Conservation (phyloP, 768 basidiomycete species). For the Lactarius hatsudake region DNA sequence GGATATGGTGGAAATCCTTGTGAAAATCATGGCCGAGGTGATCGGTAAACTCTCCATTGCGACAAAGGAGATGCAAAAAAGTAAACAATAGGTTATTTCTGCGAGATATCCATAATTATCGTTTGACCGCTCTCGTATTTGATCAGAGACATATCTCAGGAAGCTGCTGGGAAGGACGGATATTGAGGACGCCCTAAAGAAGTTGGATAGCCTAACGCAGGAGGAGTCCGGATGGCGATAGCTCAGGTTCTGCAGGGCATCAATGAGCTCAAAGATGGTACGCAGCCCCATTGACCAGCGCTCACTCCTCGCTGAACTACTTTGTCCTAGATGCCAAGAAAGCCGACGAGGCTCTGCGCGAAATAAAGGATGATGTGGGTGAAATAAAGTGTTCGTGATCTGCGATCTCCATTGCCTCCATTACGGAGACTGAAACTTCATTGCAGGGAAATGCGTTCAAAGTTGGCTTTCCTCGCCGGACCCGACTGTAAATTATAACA, state of each 20-base stretch:
- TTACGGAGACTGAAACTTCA: neutral
- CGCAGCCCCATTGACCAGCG: neutral
- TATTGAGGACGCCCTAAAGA: neutral
- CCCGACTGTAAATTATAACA: neutral
- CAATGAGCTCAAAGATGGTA: neutral
- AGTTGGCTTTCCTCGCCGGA: neutral
- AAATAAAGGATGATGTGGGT: neutral
- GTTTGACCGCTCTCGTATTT: neutral
- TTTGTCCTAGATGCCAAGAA: neutral
- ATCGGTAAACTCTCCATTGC: neutral
- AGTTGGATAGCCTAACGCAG: neutral
- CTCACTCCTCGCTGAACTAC: neutral
- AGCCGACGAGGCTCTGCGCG: neutral
- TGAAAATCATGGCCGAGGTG: neutral
- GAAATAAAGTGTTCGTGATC: neutral
- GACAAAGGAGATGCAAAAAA: neutral
- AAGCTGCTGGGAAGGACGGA: neutral
- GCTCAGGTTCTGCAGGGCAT: neutral
- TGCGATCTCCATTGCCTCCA: neutral
- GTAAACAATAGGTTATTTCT: neutral
- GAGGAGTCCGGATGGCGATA: neutral
- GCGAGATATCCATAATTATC: neutral
- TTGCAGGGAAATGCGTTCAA: neutral
- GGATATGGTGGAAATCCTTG: neutral
- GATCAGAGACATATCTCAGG: neutral